Evolutionary conservation across 169 alveolate genomes (phyloP).

Genomic region (Theileria orientalis): DNA sequence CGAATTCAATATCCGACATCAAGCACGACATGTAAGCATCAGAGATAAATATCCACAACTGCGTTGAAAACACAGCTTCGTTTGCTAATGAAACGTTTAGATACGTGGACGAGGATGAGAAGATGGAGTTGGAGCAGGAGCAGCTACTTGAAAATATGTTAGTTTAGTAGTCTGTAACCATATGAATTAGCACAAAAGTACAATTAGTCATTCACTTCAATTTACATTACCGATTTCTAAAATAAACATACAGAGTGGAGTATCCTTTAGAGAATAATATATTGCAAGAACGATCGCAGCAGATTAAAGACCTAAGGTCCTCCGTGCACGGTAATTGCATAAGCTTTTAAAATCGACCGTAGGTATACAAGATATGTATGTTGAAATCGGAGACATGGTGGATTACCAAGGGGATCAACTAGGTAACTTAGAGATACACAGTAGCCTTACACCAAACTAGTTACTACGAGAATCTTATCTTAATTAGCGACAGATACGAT

Average conservation of each 20-base stretch:
- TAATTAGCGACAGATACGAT: too few species aligned
- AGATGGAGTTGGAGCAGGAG: constrained; percentile 4
- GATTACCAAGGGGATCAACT: constrained; percentile 66
- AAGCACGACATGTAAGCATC: constrained; percentile 16
- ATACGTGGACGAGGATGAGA: constrained; percentile 16
- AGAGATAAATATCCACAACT: too few species aligned
- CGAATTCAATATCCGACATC: constrained; percentile 5
- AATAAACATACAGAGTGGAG: constrained; percentile 3
- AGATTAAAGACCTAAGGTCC: constrained; percentile 37
- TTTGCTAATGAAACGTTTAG: background rate
- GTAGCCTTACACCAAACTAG: too few species aligned
- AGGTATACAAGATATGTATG: constrained; percentile 57
- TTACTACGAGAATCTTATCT: too few species aligned
- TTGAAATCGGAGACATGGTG: constrained; percentile 60
- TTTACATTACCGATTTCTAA: too few species aligned
- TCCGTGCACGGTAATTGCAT: constrained; percentile 34
- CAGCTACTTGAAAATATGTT: constrained; percentile 1
- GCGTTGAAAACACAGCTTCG: too few species aligned
- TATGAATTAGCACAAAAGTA: too few species aligned
- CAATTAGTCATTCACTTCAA: too few species aligned
- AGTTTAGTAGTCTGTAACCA: background rate
- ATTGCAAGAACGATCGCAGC: constrained; percentile 59
- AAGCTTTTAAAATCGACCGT: background rate
- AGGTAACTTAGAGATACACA: constrained; percentile 36
- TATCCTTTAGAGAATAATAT: constrained; percentile 39